A percentile compares a stretch with the other conserved stretches of the same genome.
phyloP scores from a whole-genome alignment of 1,284 basidiomycete species.

The Ustilago bromivora region DNA sequence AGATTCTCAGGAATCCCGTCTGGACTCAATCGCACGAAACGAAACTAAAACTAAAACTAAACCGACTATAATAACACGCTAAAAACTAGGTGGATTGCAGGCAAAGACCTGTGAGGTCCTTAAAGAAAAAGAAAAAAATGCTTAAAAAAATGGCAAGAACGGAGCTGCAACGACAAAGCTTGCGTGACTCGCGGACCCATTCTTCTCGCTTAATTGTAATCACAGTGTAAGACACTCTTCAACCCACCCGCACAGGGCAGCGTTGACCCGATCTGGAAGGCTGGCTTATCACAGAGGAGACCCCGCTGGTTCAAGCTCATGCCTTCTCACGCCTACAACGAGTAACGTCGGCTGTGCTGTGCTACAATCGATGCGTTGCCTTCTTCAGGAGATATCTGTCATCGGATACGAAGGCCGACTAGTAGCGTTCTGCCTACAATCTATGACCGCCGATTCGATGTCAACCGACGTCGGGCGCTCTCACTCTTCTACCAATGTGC shows the following conservation, averaged over 20 bases:
- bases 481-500: not conserved
- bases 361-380: not conserved
- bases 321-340: not conserved
- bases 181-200: slow-evolving; percentile 6
- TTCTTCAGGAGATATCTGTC: not conserved
- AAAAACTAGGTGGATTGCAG: no score
- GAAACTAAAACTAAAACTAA: no score
- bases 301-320: not conserved
- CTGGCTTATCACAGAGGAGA: not conserved
- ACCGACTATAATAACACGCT: no score
- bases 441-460: no score
- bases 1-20: not conserved
- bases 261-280: not conserved
- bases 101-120: no score
- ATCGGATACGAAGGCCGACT: not conserved
- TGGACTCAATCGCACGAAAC: no score
- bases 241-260: not conserved
- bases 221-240: not conserved
- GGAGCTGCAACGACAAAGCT: not conserved
- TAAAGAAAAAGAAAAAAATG: not conserved
- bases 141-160: not conserved
- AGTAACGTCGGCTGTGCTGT: slow-evolving; percentile 4
- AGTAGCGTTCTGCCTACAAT: not conserved
- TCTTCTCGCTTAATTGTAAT: not conserved
- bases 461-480: no score